Base-by-base conservation (phyloP, 805 yeast genomes). In the Wickerhamomyces chaumierensis region DNA sequence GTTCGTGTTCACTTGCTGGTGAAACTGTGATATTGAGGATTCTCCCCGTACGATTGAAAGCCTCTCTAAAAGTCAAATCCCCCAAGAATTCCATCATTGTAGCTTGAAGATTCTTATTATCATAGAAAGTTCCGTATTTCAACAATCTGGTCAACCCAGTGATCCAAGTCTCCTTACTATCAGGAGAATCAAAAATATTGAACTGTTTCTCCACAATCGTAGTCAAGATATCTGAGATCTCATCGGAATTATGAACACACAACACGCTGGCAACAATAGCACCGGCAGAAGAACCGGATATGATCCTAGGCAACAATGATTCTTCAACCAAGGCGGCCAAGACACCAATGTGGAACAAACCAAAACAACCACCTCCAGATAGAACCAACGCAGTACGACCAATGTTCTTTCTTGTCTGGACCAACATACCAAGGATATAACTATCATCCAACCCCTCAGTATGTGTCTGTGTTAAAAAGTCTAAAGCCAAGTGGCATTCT, bases 201-300 rank as follows among this genome's bases (percentile, higher is more conserved):
- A 74, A 71, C 18, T 66, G 67, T 35, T 55, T 58, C 27, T 62
- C 58, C 27, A 69, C 53, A n/a, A 71, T 63, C 15, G 62, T 53
- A 23, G 61, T 68, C 41, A 90, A 61, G 15, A 85, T 56, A 5
- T 60, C 68, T 16, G 66, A 57, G 2, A 78, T 66, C 57, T 88
- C 96, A 25, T 76, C 82, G 41, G 78, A 78, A 9, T 80, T 73
- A 52, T 81, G 85, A 15, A 83, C 79, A 52, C 95, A 86, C 35
- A 92, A 66, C 15, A 92, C 75, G 36, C 95, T 75, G 16, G 97
- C 96, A 35, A 92, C 79, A 38, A 92, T 88, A 2, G 96, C 87
- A 15, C 99, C 99, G 0, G 96, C 95, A 18, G 95, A 85, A 13
- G 95, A 82, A 1, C 99, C 98, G 36, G 95, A 82, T 14, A 92